Base-by-base conservation (phyloP, 257 asterid genomes). In the Rauvolfia tetraphylla region DNA sequence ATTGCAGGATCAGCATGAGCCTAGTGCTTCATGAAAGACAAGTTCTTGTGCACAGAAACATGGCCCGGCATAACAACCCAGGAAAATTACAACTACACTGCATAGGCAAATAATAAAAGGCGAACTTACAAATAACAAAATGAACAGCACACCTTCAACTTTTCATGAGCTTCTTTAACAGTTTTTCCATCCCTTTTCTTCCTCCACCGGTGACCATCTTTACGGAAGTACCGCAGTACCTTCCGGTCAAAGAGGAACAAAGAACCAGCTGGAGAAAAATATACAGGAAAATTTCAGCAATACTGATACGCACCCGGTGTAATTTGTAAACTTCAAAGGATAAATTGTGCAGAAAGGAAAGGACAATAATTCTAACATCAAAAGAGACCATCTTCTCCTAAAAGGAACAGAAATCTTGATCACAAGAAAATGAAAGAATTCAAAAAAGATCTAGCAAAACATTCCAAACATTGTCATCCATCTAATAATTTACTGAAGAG, bases 81-180 rank as follows among this genome's bases (percentile, higher is more conserved):
- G 51, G 15, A 46, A 44, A 44, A 44, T 62, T 17, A 13, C 6
- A 36, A 62, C 8, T 9, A 36, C 69, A 62, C 39, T 15, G 33
- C 20, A n/a, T 25, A 25, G 36, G 8, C 69, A 62, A 25, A n/a
- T 23, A 0, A 62, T 17, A 62, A 25, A 33, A 3, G 41, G 41
- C 69, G 80, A 54, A 74, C 69, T 87, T 75, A 46, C 51, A 46
- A 46, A 46, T 8, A 46, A 46, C 51, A 4, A 46, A 46, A 46
- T 53, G 15, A 20, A 53, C 34, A 31, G 18, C 29, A 33, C 87
- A 92, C 98, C 85, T 94, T 94, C 74, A 94, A 88, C 91, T 90
- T 97, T 76, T 94, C 97, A 33, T 94, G 98, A 82, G 97, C 97
- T 92, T 94, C 98, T 86, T 94, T 90, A 56, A 94, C 95, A 65